Conservation (phyloP, 331 rosid species). For the Quercus tomentella region DNA sequence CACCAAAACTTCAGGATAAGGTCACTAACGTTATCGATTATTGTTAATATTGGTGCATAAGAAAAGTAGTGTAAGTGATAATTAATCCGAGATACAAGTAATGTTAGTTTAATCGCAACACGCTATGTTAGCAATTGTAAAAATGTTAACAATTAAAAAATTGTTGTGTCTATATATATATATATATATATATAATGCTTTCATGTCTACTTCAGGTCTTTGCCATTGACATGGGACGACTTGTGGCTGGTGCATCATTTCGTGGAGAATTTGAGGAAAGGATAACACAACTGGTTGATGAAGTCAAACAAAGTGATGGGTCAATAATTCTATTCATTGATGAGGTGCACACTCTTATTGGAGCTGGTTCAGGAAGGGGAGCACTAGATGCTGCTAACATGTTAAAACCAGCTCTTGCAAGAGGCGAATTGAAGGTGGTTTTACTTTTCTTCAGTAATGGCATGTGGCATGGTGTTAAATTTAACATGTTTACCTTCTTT, state of each 20-base stretch:
- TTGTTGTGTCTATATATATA: no score
- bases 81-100: no score
- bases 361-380: slow-evolving; percentile 20
- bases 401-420: slow-evolving; percentile 26
- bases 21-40: background rate
- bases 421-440: slow-evolving; percentile 34
- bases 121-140: no score
- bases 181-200: background rate
- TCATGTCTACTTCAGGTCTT: slow-evolving; percentile 21
- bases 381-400: slow-evolving; percentile 28
- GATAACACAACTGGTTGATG: slow-evolving; percentile 10
- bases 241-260: slow-evolving; percentile 19
- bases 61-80: no score
- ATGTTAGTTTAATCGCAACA: no score
- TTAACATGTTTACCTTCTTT: background rate
- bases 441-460: background rate
- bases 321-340: slow-evolving; percentile 33
- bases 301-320: slow-evolving; percentile 24
- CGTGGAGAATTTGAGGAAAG: slow-evolving; percentile 29
- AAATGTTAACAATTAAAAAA: background rate
- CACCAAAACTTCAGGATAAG: slow-evolving; percentile 7
- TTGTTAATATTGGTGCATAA: no score
- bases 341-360: slow-evolving; percentile 34
- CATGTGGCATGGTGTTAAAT: background rate
- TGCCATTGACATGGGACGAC: slow-evolving; percentile 25